Base-by-base conservation (phyloP, 805 yeast species). In the Starmerella potacharoeniae region DNA sequence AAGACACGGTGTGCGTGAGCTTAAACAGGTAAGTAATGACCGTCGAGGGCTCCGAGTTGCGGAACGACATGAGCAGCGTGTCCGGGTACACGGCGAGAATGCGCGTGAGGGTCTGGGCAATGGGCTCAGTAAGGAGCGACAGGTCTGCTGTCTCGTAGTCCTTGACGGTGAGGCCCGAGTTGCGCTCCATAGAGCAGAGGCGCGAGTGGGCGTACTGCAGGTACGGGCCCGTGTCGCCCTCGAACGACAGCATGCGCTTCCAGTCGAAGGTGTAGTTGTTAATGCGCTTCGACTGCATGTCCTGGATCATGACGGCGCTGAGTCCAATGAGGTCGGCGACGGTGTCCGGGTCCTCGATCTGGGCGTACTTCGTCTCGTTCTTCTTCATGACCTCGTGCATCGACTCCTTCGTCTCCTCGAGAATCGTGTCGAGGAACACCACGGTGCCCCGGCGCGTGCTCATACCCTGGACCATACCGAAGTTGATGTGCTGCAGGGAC, bases 171-270 rank as follows among this genome's bases (percentile, higher is more conserved):
- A 68, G 59, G 39, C 60, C 61, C 22, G 95, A 80, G 64, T 86
- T 87, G 75, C 97, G 84, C 73, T 87, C 90, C 64, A 93, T 89
- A 6, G 97, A 89, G 73, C 95, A 81, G 68, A 93, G 81, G 73
- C 98, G 86, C 22, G 97, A 89, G 73, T 93, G 98, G 45, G 98
- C 97, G 68, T 93, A 93, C 73, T 93, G 98, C 69, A 93, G 78
- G 74, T 93, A 93, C 57, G 98, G 97, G 69, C 98, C 98, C 55
- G 98, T 93, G 73, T 93, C 98, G 73, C 98, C 98, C 76, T 93
- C 98, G 62, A 93, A 90, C 3, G 97, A 88, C 46, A 86, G 78
- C 97, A 93, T 93, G 76, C 98, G 85, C 65, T 86, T 88, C 98
- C 98, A 93, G 72, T 88, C 86, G 74, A 93, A 93, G 66, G 83